Conservation (phyloP, 305 asterid genomes). For the Ilex paraguariensis region DNA sequence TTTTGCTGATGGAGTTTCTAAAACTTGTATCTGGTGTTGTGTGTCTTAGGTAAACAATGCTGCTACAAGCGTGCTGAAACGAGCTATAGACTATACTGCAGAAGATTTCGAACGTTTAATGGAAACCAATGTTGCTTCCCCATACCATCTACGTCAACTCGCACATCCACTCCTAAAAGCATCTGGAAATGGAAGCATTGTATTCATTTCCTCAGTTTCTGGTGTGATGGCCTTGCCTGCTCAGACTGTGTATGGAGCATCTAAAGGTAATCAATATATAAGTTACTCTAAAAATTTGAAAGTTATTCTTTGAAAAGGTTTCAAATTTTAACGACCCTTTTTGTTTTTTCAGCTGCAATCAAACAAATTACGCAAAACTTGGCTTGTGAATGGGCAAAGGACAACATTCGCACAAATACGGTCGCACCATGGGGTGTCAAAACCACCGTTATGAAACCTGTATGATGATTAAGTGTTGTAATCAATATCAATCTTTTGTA, state of each 20-base stretch:
- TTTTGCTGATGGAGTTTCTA: too few relatives aligned
- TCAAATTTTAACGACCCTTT: too few relatives aligned
- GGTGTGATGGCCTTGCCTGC: constrained; percentile 23
- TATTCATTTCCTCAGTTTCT: constrained; percentile 36
- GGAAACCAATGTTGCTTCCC: constrained; percentile 33
- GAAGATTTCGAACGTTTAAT: constrained; percentile 28
- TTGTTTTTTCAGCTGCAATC: neutral
- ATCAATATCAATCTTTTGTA: too few relatives aligned
- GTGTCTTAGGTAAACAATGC: constrained; percentile 34
- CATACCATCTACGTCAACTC: constrained; percentile 34
- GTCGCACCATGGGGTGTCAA: neutral
- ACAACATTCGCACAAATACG: neutral
- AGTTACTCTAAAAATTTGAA: too few relatives aligned
- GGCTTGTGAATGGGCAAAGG: neutral
- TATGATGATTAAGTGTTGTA: too few relatives aligned
- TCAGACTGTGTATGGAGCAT: constrained; percentile 18
- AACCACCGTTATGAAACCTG: neutral
- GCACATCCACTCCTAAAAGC: constrained; percentile 36
- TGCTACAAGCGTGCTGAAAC: constrained; percentile 19
- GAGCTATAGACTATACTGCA: constrained; percentile 17
- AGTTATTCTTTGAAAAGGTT: too few relatives aligned
- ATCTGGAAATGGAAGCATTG: constrained; percentile 32
- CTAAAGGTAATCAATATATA: constrained; percentile 9
- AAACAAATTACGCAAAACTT: neutral
- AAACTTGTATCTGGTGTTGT: neutral